Evolutionary conservation across 192 early-diverging fungal genomes (phyloP).

Genomic region (Funneliformis mosseae): DNA sequence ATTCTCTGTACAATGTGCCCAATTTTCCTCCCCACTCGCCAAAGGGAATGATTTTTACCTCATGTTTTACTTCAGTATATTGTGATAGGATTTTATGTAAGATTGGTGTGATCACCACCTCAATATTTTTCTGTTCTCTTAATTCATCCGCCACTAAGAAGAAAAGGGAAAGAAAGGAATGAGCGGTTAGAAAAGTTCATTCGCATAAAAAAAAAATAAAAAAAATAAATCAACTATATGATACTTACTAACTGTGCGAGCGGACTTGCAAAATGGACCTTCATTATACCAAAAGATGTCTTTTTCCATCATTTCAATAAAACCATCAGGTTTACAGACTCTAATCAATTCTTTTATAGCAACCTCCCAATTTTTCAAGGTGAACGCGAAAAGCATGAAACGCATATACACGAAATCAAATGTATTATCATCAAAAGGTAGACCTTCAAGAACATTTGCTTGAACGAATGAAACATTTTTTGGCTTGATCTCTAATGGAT

Average conservation of each 20-base stretch:
- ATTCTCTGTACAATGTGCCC: neutral
- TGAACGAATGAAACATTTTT: conserved; percentile 27
- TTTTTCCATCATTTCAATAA: conserved; percentile 44
- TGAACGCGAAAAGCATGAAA: conserved; percentile 42
- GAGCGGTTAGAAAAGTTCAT: neutral
- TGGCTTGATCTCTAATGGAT: conserved; percentile 30
- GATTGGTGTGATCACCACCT: neutral
- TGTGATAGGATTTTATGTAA: neutral
- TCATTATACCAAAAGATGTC: conserved; percentile 8
- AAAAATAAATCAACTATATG: neutral
- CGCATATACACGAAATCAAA: conserved; percentile 50
- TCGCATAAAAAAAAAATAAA: neutral
- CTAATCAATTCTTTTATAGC: conserved; percentile 35
- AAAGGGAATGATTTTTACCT: neutral
- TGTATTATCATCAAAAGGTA: conserved; percentile 45
- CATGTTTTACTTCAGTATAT: neutral
- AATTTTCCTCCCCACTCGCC: conserved; percentile 22
- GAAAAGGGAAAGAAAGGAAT: neutral
- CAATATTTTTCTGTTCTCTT: neutral
- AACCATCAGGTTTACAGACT: conserved; percentile 46
- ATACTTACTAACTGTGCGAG: neutral
- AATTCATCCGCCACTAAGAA: neutral
- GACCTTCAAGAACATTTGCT: conserved; percentile 41
- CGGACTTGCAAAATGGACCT: conserved; percentile 6
- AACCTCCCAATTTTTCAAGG: conserved; percentile 42